phyloP scores from a whole-genome alignment of 768 basidiomycete genomes.

The Hydnum rufescens region DNA sequence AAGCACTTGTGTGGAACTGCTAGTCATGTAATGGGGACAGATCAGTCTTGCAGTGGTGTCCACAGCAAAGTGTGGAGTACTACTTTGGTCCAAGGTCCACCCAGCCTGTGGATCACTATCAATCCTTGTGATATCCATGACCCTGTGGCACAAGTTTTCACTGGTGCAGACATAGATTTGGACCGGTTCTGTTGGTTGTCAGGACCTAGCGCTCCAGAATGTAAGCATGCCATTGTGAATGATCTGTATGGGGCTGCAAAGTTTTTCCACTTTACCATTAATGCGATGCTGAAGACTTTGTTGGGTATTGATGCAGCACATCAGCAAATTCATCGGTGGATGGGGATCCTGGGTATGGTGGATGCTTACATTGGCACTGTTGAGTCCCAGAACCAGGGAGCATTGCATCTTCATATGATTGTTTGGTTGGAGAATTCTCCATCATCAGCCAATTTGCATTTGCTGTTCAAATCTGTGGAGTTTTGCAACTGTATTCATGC shows the following conservation, averaged over 20 bases:
- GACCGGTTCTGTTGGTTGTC: conserved; percentile 17
- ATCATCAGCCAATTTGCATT: conserved; percentile 17
- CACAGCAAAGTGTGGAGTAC: not conserved
- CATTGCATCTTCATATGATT: conserved; percentile 25
- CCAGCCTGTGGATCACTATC: not conserved
- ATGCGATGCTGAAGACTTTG: conserved; percentile 16
- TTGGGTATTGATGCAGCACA: conserved; percentile 18
- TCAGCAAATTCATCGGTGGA: conserved; percentile 6
- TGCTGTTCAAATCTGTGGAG: not conserved
- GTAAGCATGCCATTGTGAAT: conserved; percentile 17
- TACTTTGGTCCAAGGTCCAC: not conserved
- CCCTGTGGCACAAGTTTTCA: conserved; percentile 26
- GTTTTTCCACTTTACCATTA: conserved; percentile 24
- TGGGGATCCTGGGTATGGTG: conserved; percentile 21
- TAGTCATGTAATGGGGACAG: not conserved
- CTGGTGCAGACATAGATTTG: conserved; percentile 25
- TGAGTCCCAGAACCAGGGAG: conserved; percentile 23
- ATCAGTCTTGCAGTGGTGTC: not conserved
- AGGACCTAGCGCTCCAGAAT: conserved; percentile 14
- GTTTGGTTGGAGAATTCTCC: conserved; percentile 22
- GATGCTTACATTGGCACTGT: conserved; percentile 25
- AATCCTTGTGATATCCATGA: conserved; percentile 23
- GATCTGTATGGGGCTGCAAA: conserved; percentile 26
- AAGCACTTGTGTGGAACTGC: not conserved
- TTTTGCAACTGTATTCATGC: conserved; percentile 12